Percentiles rank a stretch among this genome's conserved stretches.
These are phyloP conservation scores for Flaveria robusta DNA, from an alignment of 129 eudicot genomes.

Conservation along the genomic window DNA sequence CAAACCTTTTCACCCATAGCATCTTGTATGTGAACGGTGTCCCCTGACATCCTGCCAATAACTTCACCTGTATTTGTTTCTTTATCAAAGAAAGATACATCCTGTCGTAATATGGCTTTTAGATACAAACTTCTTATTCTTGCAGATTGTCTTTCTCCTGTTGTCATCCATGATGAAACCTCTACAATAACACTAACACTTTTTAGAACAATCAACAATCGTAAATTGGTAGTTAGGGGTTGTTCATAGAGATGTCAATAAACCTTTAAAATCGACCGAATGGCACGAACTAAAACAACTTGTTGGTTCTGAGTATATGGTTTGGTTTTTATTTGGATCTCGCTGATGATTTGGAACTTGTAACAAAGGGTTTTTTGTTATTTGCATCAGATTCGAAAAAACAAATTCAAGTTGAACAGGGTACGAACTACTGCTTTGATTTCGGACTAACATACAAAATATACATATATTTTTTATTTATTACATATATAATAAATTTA, in stretches of 20 bases:
- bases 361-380: too few species aligned
- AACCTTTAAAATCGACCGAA: too few species aligned
- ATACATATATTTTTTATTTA: too few species aligned
- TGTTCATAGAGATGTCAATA: background rate
- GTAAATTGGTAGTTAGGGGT: background rate
- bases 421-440: too few species aligned
- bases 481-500: too few species aligned
- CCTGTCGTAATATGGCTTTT: slow-evolving; percentile 76
- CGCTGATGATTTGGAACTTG: too few species aligned
- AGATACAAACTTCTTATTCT: slow-evolving; percentile 75
- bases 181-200: slow-evolving; percentile 40
- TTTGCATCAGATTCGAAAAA: too few species aligned
- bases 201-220: background rate
- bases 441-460: too few species aligned
- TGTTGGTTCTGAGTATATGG: too few species aligned
- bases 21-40: slow-evolving; percentile 83
- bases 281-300: background rate
- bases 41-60: slow-evolving; percentile 91
- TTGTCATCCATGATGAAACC: slow-evolving; percentile 91
- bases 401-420: too few species aligned
- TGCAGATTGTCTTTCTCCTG: slow-evolving; percentile 94
- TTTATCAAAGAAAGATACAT: slow-evolving; percentile 82
- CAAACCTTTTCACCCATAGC: slow-evolving; percentile 92
- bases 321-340: too few species aligned
- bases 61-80: slow-evolving; percentile 95